These are phyloP conservation scores for Mycena citricolor DNA, from an alignment of 1,284 basidiomycete species.

Conservation along the genomic window DNA sequence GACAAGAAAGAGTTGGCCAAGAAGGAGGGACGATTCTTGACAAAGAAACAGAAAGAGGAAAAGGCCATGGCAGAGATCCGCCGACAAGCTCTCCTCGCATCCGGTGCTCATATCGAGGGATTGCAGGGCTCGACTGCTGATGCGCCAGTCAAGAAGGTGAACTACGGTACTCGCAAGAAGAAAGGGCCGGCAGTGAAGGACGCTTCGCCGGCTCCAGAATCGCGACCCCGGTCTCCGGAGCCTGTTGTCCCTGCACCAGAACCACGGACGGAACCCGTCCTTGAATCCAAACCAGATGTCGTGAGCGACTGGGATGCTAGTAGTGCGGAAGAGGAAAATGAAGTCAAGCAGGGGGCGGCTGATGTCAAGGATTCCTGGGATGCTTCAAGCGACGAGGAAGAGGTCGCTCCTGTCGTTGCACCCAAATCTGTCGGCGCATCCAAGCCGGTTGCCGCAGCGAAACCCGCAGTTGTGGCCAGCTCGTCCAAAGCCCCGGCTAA, in stretches of 20 bases:
- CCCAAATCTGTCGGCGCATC: slow-evolving; percentile 26
- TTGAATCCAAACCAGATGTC: slow-evolving; percentile 36
- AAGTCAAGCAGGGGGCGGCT: slow-evolving; percentile 27
- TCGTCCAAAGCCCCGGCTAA: no score
- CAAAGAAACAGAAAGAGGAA: slow-evolving; percentile 96
- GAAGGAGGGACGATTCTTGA: slow-evolving; percentile 89
- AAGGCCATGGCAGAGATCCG: slow-evolving; percentile 89
- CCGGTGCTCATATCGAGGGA: slow-evolving; percentile 90
- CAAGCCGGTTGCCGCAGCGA: slow-evolving; percentile 24
- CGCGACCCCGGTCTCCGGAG: slow-evolving; percentile 54
- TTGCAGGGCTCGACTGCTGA: slow-evolving; percentile 56
- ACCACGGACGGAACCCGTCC: slow-evolving; percentile 27
- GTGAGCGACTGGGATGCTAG: slow-evolving; percentile 88
- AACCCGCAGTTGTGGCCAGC: no score
- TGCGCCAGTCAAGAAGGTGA: slow-evolving; percentile 62
- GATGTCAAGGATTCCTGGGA: slow-evolving; percentile 86
- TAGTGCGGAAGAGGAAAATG: slow-evolving; percentile 48
- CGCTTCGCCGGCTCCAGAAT: slow-evolving; percentile 49
- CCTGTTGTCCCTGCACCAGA: slow-evolving; percentile 36
- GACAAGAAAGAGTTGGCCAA: slow-evolving; percentile 82
- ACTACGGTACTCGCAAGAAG: slow-evolving; percentile 86
- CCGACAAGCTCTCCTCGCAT: slow-evolving; percentile 86
- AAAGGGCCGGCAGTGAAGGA: slow-evolving; percentile 53
- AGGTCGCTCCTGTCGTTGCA: slow-evolving; percentile 28
- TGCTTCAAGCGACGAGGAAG: slow-evolving; percentile 73